Conservation (phyloP, 768 basidiomycete species). For the Scleroderma citrinum region DNA sequence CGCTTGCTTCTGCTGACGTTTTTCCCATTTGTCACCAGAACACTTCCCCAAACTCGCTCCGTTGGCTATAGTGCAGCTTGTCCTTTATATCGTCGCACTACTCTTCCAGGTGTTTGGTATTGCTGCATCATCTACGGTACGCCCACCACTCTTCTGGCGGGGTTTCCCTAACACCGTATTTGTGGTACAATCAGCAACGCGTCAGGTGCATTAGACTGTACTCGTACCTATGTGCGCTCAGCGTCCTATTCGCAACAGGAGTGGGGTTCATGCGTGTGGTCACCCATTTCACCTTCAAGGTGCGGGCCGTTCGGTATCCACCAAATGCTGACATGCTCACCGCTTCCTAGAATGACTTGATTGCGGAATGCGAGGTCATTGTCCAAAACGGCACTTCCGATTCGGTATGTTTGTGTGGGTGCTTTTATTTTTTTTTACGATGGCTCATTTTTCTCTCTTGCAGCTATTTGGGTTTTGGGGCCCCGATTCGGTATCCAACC, state of each 20-base stretch:
- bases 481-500: conserved; percentile 26
- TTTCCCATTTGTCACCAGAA: conserved; percentile 32
- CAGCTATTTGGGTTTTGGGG: conserved; percentile 54
- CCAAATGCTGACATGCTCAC: conserved; percentile 1
- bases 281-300: conserved; percentile 67
- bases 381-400: conserved; percentile 29
- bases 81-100: conserved; percentile 45
- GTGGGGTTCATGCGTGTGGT: conserved; percentile 51
- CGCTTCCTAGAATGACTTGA: conserved; percentile 44
- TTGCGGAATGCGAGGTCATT: conserved; percentile 46
- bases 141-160: conserved; percentile 16
- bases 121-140: conserved; percentile 43
- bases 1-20: neutral
- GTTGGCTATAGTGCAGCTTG: conserved; percentile 55
- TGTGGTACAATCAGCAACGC: conserved; percentile 41
- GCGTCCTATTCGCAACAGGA: conserved; percentile 44
- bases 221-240: conserved; percentile 43
- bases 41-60: conserved; percentile 41
- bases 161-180: neutral
- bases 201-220: conserved; percentile 48
- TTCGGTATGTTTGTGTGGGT: conserved; percentile 17
- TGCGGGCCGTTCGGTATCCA: conserved; percentile 14
- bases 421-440: conserved; percentile 10
- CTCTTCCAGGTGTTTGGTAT: conserved; percentile 54
- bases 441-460: conserved; percentile 10